These are phyloP conservation scores for Metschnikowia corniflorae DNA, from an alignment of 805 yeast species.

Conservation along the genomic window DNA sequence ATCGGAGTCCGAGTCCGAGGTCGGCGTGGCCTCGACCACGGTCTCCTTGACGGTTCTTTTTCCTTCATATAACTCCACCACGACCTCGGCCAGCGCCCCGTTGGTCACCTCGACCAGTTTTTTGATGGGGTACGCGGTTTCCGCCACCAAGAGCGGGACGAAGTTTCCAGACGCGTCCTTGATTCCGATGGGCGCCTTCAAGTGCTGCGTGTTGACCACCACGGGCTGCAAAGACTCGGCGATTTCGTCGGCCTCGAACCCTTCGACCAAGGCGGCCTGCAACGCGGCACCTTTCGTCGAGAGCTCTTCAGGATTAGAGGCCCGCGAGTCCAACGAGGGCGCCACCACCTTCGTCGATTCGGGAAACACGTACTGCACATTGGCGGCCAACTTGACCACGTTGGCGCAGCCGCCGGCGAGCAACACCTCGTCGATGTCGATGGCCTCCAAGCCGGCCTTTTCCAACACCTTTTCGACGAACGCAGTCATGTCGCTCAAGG, in stretches of 20 bases:
- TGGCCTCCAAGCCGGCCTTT: slow-evolving; percentile 80
- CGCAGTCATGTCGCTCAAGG: slow-evolving; percentile 67
- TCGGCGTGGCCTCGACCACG: slow-evolving; percentile 62
- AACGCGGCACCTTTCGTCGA: slow-evolving; percentile 93
- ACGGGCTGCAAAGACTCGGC: slow-evolving; percentile 78
- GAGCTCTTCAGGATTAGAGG: slow-evolving; percentile 84
- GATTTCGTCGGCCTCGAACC: slow-evolving; percentile 79
- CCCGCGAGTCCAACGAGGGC: slow-evolving; percentile 69
- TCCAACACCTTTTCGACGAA: slow-evolving; percentile 71
- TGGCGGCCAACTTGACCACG: slow-evolving; percentile 84
- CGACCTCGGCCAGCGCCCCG: slow-evolving; percentile 54
- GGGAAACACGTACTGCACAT: slow-evolving; percentile 74
- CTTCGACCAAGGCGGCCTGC: slow-evolving; percentile 84
- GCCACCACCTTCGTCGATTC: slow-evolving; percentile 71
- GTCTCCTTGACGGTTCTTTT: slow-evolving; percentile 80
- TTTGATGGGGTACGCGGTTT: slow-evolving; percentile 89
- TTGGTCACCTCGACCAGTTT: slow-evolving; percentile 63
- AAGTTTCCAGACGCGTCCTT: slow-evolving; percentile 70
- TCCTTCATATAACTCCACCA: slow-evolving; percentile 79
- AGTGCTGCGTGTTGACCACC: slow-evolving; percentile 84
- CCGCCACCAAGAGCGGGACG: slow-evolving; percentile 68
- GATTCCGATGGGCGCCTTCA: slow-evolving; percentile 79
- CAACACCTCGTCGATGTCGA: slow-evolving; percentile 87
- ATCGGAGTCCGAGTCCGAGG: slow-evolving; percentile 42
- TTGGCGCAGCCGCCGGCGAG: slow-evolving; percentile 92